Evolutionary conservation across 495 filamentous ascomycete genomes (phyloP), one percentile per base, ranked within the genome.

Genomic region (Entonaema liquescens): DNA sequence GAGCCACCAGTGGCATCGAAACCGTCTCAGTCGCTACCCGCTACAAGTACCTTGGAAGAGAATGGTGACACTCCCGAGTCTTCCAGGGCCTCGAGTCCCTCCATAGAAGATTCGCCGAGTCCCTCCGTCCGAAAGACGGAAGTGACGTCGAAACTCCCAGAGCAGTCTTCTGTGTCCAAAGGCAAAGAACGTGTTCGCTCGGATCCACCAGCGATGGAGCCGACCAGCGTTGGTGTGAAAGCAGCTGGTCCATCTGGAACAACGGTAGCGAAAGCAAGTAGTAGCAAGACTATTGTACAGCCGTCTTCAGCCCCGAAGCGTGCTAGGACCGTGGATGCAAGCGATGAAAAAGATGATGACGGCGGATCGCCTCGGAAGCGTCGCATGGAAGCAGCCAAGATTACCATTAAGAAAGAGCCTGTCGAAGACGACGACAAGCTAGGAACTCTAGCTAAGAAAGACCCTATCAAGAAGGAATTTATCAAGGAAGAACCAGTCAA

Each of bases 31-130:
- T 36, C 49, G 33, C 23, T 2, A 15, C 47, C 38, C 2, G 19
- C 40, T 7, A 50, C 47, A 5, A 23, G 33, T 13, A 25, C 19
- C 4, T 15, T 31, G 2, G 44, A 55, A 23, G 21, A 40, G 7
- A 2, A 29, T 31, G 25, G 11, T 13, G 19, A 13, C 54, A 19
- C 31, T 17, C 59, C 28, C 19, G 26, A 44, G 60, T 21, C 26
- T n/a, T 65, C 65, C 0, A 25, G 31, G 38, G 65, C 61, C 29
- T 5, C 53, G 54, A 70, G 53, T n/a, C 54, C 54, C 19, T 47
- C 44, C 8, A 59, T 55, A 55, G 55, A 59, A 35, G 58, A 11
- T 9, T 62, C 62, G 2, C 62, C 68, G 1, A 44, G 19, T 2
- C 56, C 35, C 7, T 17, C 13, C 2, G 35, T 35, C 12, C n/a